phyloP scores from a whole-genome alignment of 225 moss, liverwort and hornwort genomes.

The Straminergon stramineum region DNA sequence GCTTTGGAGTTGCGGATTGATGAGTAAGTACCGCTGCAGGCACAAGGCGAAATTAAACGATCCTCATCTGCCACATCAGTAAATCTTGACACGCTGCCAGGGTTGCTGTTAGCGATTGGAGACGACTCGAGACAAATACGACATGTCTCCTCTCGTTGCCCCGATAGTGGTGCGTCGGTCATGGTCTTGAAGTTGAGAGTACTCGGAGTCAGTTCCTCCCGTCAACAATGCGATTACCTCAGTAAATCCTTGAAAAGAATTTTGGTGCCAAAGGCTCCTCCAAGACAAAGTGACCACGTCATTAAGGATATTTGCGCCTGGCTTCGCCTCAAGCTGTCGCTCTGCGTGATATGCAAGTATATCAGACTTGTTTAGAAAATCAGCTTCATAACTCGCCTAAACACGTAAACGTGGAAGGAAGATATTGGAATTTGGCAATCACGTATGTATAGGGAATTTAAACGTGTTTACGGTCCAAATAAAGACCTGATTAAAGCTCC shows the following conservation, averaged over 20 bases:
- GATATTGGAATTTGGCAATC: not conserved
- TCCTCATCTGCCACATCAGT: constrained; percentile 23
- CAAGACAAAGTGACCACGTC: not conserved
- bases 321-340: not conserved
- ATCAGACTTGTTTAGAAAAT: not conserved
- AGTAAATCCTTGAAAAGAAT: not conserved
- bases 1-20: not conserved
- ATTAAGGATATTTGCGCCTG: not conserved
- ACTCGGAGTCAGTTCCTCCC: not conserved
- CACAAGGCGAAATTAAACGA: constrained; percentile 55
- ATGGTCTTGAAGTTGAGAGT: constrained; percentile 8
- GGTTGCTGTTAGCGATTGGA: constrained; percentile 15
- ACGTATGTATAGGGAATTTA: not conserved
- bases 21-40: constrained; percentile 39
- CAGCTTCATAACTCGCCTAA: not conserved
- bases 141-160: constrained; percentile 44
- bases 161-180: constrained; percentile 11
- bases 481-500: not conserved
- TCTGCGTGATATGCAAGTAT: not conserved
- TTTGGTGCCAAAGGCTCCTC: constrained; percentile 8
- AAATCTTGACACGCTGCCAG: constrained; percentile 28
- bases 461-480: not conserved
- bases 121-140: constrained; percentile 60
- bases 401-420: not conserved
- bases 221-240: not conserved